These are phyloP conservation scores for Yarrowia divulgata DNA, from an alignment of 805 yeast species.

Conservation along the genomic window DNA sequence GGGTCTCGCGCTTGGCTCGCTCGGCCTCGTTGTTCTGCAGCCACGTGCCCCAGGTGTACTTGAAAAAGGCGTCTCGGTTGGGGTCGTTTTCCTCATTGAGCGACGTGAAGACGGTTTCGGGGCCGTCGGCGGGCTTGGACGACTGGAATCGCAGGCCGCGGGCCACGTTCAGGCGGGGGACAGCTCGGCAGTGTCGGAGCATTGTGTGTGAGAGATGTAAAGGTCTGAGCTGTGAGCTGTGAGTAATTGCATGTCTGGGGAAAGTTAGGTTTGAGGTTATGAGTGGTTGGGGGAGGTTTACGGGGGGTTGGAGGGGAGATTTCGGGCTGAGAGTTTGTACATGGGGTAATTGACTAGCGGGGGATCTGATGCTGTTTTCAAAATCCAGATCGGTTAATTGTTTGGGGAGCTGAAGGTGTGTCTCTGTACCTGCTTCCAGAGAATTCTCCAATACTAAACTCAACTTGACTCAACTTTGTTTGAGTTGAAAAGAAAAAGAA, in stretches of 20 bases:
- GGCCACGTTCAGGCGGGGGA: conserved; percentile 10
- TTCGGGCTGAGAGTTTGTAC: background rate
- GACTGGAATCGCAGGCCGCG: conserved; percentile 30
- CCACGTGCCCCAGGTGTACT: conserved; percentile 97
- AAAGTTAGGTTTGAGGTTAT: background rate
- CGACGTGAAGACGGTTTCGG: conserved; percentile 38
- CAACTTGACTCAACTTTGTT: background rate
- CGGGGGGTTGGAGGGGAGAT: background rate
- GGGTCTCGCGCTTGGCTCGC: conserved; percentile 77
- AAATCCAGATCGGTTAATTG: background rate
- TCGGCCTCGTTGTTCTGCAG: conserved; percentile 76
- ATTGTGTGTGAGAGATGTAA: too few species aligned
- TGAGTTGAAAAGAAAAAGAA: too few species aligned
- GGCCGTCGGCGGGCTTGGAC: conserved; percentile 24
- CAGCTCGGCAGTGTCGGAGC: conserved; percentile 25
- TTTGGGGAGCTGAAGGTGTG: too few species aligned
- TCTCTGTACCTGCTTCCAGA: background rate
- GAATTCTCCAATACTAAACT: conserved; percentile 7
- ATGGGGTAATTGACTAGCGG: background rate
- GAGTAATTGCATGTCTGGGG: too few species aligned
- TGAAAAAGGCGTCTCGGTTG: conserved; percentile 60
- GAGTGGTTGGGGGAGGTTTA: background rate
- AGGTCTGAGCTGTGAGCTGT: too few species aligned
- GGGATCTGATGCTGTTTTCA: background rate
- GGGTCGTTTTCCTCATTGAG: conserved; percentile 40